A percentile compares a stretch with the other conserved stretches of the same genome.
Evolutionary conservation across 257 asterid species (phyloP).

Genomic region (Forsythia suspensa): DNA sequence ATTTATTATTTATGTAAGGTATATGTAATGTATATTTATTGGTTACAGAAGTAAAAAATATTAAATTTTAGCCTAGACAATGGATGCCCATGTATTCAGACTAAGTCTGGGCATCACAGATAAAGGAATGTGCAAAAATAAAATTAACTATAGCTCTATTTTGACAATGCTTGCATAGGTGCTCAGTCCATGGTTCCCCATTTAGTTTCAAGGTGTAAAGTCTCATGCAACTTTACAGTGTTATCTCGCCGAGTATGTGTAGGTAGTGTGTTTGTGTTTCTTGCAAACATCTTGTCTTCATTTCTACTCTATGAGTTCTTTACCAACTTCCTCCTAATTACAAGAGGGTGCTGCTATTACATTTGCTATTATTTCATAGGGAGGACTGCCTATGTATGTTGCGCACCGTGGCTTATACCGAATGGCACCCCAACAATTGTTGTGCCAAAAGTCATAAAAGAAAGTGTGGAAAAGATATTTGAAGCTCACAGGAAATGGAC

Average conservation of each 20-base stretch:
- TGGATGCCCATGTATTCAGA: background rate
- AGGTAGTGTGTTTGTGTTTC: background rate
- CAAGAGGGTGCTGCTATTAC: background rate
- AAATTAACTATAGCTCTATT: background rate
- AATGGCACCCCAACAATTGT: conserved; percentile 84
- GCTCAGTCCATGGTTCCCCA: background rate
- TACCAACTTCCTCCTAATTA: background rate
- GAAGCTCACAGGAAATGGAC: conserved; percentile 97
- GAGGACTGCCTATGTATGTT: conserved; percentile 95
- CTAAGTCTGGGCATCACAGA: background rate
- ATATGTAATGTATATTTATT: background rate
- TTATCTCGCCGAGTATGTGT: background rate
- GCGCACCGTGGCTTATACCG: conserved; percentile 87
- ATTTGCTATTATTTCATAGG: conserved; percentile 41
- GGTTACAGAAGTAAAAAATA: background rate
- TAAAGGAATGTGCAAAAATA: background rate
- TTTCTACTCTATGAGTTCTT: conserved; percentile 6
- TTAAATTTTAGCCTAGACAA: background rate
- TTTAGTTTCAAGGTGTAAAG: background rate
- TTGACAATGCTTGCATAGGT: background rate
- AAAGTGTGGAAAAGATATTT: conserved; percentile 78
- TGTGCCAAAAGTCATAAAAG: conserved; percentile 78
- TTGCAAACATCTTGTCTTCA: background rate
- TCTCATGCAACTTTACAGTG: background rate
- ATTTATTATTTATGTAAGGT: background rate